These are phyloP conservation scores for Rubia tinctorum DNA, from an alignment of 305 asterid genomes.

Conservation along the genomic window DNA sequence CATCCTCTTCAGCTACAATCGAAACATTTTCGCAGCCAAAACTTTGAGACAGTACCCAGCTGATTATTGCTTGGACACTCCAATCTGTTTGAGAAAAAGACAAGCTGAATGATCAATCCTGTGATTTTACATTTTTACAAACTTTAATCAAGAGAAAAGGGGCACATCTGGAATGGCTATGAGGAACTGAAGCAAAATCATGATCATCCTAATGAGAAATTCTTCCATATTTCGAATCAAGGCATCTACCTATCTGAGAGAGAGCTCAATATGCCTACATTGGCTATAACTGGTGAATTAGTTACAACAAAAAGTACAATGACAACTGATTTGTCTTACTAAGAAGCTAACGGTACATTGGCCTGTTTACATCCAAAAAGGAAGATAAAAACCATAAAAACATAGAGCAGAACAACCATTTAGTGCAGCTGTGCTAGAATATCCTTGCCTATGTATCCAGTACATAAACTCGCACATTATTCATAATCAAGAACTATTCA, in stretches of 20 bases:
- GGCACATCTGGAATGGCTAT: background rate
- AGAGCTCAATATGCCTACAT: no score
- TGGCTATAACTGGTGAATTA: background rate
- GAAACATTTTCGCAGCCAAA: constrained; percentile 54
- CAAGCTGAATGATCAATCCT: background rate
- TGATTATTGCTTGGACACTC: constrained; percentile 87
- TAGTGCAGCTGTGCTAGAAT: background rate
- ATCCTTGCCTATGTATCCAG: background rate
- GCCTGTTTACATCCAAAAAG: background rate
- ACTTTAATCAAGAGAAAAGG: background rate
- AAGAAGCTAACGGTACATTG: background rate
- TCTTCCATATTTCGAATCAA: background rate
- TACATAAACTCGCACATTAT: background rate
- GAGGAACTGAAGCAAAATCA: background rate
- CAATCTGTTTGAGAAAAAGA: constrained; percentile 60
- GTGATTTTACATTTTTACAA: background rate
- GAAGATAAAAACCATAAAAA: no score
- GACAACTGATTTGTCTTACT: background rate
- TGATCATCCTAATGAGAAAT: background rate
- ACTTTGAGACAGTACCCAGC: constrained; percentile 65
- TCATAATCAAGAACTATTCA: background rate
- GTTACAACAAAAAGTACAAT: background rate
- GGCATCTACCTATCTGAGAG: background rate
- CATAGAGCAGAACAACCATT: background rate
- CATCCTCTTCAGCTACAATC: constrained; percentile 83